These are phyloP conservation scores for Collybia nuda DNA, from an alignment of 768 basidiomycete genomes.

Conservation along the genomic window DNA sequence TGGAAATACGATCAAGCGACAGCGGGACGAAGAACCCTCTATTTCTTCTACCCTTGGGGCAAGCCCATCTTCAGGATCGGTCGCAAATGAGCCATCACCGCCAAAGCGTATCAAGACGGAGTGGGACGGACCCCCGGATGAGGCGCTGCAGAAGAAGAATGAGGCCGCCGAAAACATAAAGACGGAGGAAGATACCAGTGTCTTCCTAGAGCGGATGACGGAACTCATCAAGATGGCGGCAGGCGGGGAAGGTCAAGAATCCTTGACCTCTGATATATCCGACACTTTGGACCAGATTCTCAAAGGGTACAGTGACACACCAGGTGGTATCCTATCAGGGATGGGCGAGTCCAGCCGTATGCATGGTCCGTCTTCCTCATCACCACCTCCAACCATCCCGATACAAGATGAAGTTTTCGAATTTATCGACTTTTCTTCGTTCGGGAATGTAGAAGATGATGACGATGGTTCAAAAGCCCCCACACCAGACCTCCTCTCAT, in stretches of 20 bases:
- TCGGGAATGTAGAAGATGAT: slow-evolving; percentile 57
- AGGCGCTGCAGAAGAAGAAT: slow-evolving; percentile 42
- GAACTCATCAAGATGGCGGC: slow-evolving; percentile 58
- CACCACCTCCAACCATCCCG: slow-evolving; percentile 22
- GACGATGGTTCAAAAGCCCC: slow-evolving; percentile 61
- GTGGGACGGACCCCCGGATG: slow-evolving; percentile 62
- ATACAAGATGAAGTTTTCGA: slow-evolving; percentile 53
- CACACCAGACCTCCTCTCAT: slow-evolving; percentile 71
- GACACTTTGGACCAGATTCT: slow-evolving; percentile 64
- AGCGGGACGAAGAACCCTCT: slow-evolving; percentile 53
- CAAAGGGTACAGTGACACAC: slow-evolving; percentile 50
- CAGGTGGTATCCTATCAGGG: slow-evolving; percentile 35
- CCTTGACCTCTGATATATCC: slow-evolving; percentile 48
- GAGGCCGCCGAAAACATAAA: slow-evolving; percentile 50
- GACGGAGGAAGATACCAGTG: slow-evolving; percentile 64
- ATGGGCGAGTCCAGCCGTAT: slow-evolving; percentile 29
- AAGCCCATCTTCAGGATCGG: slow-evolving; percentile 25
- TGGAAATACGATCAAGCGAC: slow-evolving; percentile 41
- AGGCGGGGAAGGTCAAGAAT: slow-evolving; percentile 43
- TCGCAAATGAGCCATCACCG: slow-evolving; percentile 55
- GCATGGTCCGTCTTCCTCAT: neutral
- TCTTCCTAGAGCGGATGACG: slow-evolving; percentile 63
- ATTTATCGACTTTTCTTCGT: slow-evolving; percentile 71
- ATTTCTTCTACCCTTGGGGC: slow-evolving; percentile 23
- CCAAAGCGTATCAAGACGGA: slow-evolving; percentile 74